Evolutionary conservation across 1,284 basidiomycete species (phyloP), one percentile per base, ranked within the genome.

Genomic region (Puccinia sorghi): DNA sequence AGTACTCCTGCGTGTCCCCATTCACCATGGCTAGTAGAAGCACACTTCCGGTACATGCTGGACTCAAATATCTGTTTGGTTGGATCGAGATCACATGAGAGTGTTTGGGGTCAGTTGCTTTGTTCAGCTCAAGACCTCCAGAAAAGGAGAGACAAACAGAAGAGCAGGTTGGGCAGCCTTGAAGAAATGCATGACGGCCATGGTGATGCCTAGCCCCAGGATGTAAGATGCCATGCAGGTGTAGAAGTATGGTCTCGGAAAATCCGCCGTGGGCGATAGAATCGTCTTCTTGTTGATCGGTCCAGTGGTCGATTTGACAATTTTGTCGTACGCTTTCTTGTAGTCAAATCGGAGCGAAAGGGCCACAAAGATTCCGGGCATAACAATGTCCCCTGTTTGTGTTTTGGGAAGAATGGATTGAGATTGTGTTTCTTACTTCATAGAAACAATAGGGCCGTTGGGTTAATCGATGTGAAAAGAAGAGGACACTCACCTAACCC

Each of bases 281-380:
- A 79, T 25, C 0, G 76, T 61, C 61, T 71, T 72, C 59, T 79
- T 79, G 48, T 71, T 79, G 32, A 71, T 72, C 5, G 76, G 76
- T 22, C 56, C 69, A 2, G 13, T 52, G 27, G 76, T 48, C 9
- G 76, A 48, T 41, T 71, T 72, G 25, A 63, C 69, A 15, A 79
- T 43, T 41, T 63, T 71, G 25, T 57, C 54, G 50, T 79, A 79
- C 15, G 76, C 66, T 87, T 86, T 81, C 20, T 83, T 80, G 81
- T 91, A 87, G 86, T 98, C 96, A 85, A 92, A 96, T 64, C 95
- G 91, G 43, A 98, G 88, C 3, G 91, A 93, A 3, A 96, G 88
- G 20, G 93, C 92, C 75, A 97, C 87, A 85, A 98, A 93, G 79
- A 91, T 88, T n/a, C 82, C 83, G 0, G 93, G 93, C 52, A 94